These are phyloP conservation scores for Blepharisma undulans DNA, from an alignment of 169 alveolate genomes.

Conservation along the genomic window DNA sequence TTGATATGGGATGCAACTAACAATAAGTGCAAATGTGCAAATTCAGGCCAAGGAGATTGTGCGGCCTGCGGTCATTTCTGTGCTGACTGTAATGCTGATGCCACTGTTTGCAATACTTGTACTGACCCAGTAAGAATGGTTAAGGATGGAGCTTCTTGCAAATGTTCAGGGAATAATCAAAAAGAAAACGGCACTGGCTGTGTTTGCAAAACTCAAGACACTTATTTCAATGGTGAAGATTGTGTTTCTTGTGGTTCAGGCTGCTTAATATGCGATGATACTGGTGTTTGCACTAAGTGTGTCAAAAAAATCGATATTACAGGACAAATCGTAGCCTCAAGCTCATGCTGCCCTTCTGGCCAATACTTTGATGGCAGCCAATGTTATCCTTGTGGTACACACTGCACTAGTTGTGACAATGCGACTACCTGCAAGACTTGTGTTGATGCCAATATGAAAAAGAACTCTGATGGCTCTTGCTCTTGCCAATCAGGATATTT, in stretches of 20 bases:
- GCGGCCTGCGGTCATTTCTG: neutral
- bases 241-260: neutral
- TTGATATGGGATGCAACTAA: neutral
- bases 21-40: neutral
- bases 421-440: too few relatives aligned
- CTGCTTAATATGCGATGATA: neutral
- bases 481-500: too few relatives aligned
- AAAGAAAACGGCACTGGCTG: neutral
- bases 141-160: neutral
- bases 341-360: too few relatives aligned
- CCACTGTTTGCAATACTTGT: neutral
- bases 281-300: neutral
- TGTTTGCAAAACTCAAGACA: neutral
- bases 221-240: neutral
- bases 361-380: too few relatives aligned
- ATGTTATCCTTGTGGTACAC: too few relatives aligned
- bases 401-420: too few relatives aligned
- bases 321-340: too few relatives aligned
- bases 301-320: too few relatives aligned
- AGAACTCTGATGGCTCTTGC: too few relatives aligned
- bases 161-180: neutral
- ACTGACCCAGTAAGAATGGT: neutral
- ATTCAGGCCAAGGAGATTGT: neutral
- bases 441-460: too few relatives aligned
- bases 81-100: neutral